These are phyloP conservation scores for Chaetomiaceae sp. DNA, from an alignment of 2,329 filamentous ascomycete species.

Conservation along the genomic window DNA sequence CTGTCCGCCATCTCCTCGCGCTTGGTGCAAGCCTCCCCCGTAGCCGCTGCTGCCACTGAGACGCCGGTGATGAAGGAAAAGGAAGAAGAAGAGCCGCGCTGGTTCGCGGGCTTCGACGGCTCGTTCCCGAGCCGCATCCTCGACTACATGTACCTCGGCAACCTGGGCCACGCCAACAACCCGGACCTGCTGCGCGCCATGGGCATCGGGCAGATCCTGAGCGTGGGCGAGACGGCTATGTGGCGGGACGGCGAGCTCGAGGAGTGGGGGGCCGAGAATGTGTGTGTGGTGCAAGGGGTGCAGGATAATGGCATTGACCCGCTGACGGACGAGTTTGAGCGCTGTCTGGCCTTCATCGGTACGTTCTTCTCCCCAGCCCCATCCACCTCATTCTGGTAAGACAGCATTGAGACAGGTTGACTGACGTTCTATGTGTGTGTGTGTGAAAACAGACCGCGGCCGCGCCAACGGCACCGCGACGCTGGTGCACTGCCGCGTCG, in stretches of 20 bases:
- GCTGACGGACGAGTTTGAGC: constrained; percentile 74
- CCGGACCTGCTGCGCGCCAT: constrained; percentile 71
- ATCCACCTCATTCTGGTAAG: not conserved
- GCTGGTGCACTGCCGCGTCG: constrained; percentile 91
- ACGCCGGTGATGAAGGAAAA: constrained; percentile 49
- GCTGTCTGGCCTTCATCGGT: constrained; percentile 91
- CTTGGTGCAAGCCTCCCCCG: constrained; percentile 65
- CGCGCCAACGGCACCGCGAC: constrained; percentile 73
- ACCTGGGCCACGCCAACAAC: constrained; percentile 90
- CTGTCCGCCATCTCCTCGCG: constrained; percentile 70
- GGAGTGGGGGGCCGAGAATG: constrained; percentile 69
- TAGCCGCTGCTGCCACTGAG: constrained; percentile 39
- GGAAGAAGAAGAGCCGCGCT: constrained; percentile 59
- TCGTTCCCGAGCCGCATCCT: constrained; percentile 84
- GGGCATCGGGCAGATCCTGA: constrained; percentile 82
- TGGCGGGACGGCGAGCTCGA: constrained; percentile 70
- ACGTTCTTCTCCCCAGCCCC: constrained; percentile 33
- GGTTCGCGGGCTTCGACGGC: constrained; percentile 80
- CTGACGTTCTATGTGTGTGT: not conserved
- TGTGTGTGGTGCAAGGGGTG: constrained; percentile 75
- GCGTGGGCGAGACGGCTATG: constrained; percentile 80
- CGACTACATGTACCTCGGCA: constrained; percentile 94
- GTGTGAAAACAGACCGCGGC: constrained; percentile 58
- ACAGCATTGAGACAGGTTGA: not conserved
- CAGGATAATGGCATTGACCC: constrained; percentile 97